Conservation (phyloP, 371 early-diverging fungal species). For the Circinella umbellata region DNA sequence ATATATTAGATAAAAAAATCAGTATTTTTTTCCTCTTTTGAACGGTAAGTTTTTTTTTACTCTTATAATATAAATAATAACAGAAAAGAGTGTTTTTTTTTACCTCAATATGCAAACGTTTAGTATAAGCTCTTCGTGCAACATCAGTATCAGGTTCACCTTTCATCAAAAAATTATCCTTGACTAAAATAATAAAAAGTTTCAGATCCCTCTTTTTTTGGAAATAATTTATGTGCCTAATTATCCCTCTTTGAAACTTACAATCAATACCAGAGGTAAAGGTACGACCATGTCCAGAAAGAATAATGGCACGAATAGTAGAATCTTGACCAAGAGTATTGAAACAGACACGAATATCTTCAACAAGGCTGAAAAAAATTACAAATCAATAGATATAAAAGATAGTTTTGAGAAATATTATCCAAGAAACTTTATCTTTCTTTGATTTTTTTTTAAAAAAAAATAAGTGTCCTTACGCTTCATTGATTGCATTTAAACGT, state of each 20-base stretch:
- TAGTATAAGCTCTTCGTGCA: conserved; percentile 43
- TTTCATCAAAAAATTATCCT: conserved; percentile 1
- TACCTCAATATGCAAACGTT: conserved; percentile 49
- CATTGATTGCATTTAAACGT: conserved; percentile 80
- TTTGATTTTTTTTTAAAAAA: background rate
- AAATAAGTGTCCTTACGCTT: no score
- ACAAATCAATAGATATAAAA: background rate
- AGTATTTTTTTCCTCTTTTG: no score
- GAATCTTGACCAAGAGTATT: conserved; percentile 57
- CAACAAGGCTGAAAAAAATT: conserved; percentile 8
- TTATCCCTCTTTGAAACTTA: conserved; percentile 37
- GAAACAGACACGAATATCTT: conserved; percentile 52
- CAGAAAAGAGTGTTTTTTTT: background rate
- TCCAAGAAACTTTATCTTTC: no score
- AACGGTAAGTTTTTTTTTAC: no score
- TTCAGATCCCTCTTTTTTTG: no score
- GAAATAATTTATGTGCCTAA: no score
- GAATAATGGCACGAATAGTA: conserved; percentile 71
- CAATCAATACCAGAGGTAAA: conserved; percentile 93
- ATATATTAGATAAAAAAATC: no score
- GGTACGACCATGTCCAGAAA: conserved; percentile 73
- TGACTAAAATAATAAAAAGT: background rate
- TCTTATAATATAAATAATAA: no score
- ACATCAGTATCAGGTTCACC: background rate
- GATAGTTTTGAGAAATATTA: no score